Evolutionary conservation across 192 early-diverging fungal species (phyloP), one percentile per base, ranked within the genome.

Genomic region (Hyaloraphidium curvatum): DNA sequence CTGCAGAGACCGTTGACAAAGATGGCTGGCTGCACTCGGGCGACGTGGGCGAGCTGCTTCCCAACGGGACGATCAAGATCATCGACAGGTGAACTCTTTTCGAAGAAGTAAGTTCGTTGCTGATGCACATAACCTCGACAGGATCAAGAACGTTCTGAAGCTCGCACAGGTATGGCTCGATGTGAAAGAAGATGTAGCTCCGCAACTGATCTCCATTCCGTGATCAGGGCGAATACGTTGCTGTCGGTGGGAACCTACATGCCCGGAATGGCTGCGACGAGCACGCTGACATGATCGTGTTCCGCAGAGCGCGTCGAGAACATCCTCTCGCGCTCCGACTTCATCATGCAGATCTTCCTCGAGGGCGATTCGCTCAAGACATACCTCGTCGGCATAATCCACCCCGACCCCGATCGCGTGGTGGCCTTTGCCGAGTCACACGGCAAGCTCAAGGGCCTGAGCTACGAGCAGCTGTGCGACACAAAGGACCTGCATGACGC

Each of bases 281-380:
- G n/a, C n/a, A n/a, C n/a, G n/a, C n/a, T n/a, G n/a, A n/a, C n/a
- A n/a, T n/a, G n/a, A n/a, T n/a, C n/a, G n/a, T n/a, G n/a, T n/a
- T n/a, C n/a, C n/a, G n/a, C n/a, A n/a, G n/a, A n/a, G n/a, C n/a
- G n/a, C 11, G 11, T 93, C 39, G 89, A 90, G 55, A 79, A 81
- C 56, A 55, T 78, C 17, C 73, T 71, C 60, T 53, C 59, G 50
- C 65, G 73, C 57, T 57, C 71, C 62, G 60, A 78, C 43, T 25
- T 81, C 50, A 68, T 90, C 28, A 71, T 69, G 33, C 86, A 90
- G 62, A 65, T 79, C 13, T 81, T 78, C 56, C 60, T 91, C 14
- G 75, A 90, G 51, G 89, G 89, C 30, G 80, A 92, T 53, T 77
- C 84, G 16, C 65, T 85, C 16, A 70, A 84, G 53, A 76, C 70